Conservation (phyloP, 2,329 filamentous ascomycete species). For the Neoscytalidium dimidiatum region DNA sequence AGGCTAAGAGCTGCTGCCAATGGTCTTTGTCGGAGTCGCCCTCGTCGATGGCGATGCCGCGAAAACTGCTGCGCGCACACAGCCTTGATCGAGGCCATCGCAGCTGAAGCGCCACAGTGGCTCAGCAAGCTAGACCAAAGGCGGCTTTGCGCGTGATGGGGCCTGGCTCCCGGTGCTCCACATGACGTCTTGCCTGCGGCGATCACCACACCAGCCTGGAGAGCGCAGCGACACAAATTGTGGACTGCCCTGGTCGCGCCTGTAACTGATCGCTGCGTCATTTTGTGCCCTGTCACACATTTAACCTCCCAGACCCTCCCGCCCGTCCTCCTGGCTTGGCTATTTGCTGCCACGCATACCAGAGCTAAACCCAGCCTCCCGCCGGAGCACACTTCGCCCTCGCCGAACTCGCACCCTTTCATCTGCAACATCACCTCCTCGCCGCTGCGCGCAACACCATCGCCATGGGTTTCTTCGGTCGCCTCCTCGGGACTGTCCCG, state of each 20-base stretch:
- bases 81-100: neutral
- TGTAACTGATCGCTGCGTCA: constrained; percentile 14
- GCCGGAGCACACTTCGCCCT: neutral
- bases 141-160: neutral
- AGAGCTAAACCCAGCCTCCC: neutral
- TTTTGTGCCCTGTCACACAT: constrained; percentile 15
- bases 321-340: neutral
- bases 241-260: neutral
- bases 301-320: neutral
- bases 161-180: neutral
- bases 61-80: neutral
- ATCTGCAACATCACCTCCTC: neutral
- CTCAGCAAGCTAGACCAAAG: neutral
- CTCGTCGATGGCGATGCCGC: neutral
- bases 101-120: neutral
- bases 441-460: neutral
- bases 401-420: neutral
- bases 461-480: constrained; percentile 47
- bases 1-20: neutral
- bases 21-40: neutral
- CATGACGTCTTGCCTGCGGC: neutral
- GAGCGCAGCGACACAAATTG: constrained; percentile 6
- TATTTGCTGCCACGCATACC: constrained; percentile 3
- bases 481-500: constrained; percentile 68
- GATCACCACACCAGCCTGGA: constrained; percentile 1